A percentile compares a stretch with the other conserved stretches of the same genome.
Evolutionary conservation across 2,329 filamentous ascomycete genomes (phyloP).

Genomic region (Calonectria naviculata): DNA sequence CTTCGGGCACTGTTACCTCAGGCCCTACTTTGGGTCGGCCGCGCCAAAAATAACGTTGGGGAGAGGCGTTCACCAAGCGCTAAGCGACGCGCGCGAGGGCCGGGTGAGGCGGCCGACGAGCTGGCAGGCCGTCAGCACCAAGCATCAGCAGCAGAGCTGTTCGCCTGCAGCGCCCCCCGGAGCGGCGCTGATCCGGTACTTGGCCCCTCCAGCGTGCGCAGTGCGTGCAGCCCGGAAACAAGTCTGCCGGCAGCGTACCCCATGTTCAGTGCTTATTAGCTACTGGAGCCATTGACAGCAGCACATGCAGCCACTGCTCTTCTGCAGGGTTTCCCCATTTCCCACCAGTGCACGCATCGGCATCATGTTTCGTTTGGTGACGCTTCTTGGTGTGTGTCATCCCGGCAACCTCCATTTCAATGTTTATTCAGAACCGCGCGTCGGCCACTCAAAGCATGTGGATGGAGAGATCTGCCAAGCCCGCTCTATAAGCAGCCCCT

Average conservation of each 20-base stretch:
- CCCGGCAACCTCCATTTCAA: background rate
- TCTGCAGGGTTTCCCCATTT: background rate
- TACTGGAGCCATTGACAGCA: background rate
- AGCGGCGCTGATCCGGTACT: conserved; percentile 8
- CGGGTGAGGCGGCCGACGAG: background rate
- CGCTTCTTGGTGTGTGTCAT: background rate
- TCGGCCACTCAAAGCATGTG: background rate
- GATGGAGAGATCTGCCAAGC: background rate
- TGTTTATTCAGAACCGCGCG: background rate
- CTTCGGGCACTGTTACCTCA: background rate
- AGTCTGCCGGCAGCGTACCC: background rate
- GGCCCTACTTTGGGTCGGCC: background rate
- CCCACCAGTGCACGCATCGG: background rate
- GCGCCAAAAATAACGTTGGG: conserved; percentile 20
- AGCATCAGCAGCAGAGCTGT: background rate
- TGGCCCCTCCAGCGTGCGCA: background rate
- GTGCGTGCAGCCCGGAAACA: background rate
- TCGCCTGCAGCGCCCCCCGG: conserved; percentile 11
- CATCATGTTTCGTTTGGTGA: background rate
- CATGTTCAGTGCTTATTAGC: background rate
- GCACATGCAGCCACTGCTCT: background rate
- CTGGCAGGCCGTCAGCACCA: background rate
- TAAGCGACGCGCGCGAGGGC: conserved; percentile 8
- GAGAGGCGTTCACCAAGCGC: conserved; percentile 10
- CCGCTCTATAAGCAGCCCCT: conserved; percentile 3